These are phyloP conservation scores for Solanum dulcamara DNA, from an alignment of 257 asterid species.

Conservation along the genomic window DNA sequence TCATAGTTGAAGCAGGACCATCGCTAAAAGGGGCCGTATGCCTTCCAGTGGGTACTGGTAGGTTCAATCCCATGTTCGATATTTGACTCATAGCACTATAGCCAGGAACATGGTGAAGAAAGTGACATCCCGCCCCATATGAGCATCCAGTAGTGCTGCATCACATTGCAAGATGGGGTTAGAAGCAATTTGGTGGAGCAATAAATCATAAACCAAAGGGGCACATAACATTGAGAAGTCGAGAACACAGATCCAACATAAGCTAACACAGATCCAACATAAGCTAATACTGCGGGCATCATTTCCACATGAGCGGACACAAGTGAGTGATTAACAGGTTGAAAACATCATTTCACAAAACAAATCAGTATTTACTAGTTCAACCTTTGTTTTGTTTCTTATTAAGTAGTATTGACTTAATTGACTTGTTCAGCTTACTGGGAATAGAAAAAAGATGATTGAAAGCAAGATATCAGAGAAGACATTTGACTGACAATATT, in stretches of 20 bases:
- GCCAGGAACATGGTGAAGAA: slow-evolving; percentile 78
- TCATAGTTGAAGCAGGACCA: slow-evolving; percentile 36
- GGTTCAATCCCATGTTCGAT: slow-evolving; percentile 63
- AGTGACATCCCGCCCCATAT: slow-evolving; percentile 82
- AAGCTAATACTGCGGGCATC: background rate
- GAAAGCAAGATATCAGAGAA: background rate
- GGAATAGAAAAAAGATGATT: background rate
- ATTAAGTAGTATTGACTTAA: too few species aligned
- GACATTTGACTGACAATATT: background rate
- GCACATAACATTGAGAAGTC: background rate
- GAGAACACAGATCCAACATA: too few species aligned
- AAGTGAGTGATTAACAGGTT: background rate
- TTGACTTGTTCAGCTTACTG: background rate
- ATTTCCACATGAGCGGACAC: background rate
- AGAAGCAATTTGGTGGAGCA: background rate
- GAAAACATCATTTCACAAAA: background rate
- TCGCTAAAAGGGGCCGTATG: slow-evolving; percentile 21
- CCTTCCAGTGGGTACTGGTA: slow-evolving; percentile 14
- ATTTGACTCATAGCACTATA: slow-evolving; percentile 67
- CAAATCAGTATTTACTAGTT: background rate
- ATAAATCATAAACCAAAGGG: background rate
- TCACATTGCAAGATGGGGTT: background rate
- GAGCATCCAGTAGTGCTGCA: slow-evolving; percentile 63
- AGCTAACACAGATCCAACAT: background rate
- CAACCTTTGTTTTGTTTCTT: background rate